Conservation (phyloP, 140 eudicot species). For the Senecio squalidus region DNA sequence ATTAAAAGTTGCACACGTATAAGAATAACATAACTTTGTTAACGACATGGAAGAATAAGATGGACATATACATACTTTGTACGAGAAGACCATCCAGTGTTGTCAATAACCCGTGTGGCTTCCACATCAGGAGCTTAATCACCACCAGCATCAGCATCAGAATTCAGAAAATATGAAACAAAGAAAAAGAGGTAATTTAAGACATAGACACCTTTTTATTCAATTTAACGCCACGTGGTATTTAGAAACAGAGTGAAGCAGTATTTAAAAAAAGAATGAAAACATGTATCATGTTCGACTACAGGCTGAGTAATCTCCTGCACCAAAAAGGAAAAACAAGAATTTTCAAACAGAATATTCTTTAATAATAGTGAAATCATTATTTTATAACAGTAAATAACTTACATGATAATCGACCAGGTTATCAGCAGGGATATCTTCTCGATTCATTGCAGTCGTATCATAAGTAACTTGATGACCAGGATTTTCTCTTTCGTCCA, state of each 20-base stretch:
- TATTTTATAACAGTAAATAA: not conserved
- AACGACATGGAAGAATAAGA: not conserved
- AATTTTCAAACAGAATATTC: not conserved
- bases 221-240: not conserved
- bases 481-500: slow-evolving; percentile 29
- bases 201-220: not conserved
- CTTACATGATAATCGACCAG: slow-evolving; percentile 40
- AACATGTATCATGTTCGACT: slow-evolving; percentile 64
- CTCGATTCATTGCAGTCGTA: slow-evolving; percentile 18
- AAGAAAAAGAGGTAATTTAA: not conserved
- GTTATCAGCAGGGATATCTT: slow-evolving; percentile 17
- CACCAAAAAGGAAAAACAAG: slow-evolving; percentile 16
- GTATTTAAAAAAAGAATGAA: slow-evolving; percentile 4
- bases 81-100: slow-evolving; percentile 87
- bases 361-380: not conserved
- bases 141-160: slow-evolving; percentile 65
- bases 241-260: not conserved
- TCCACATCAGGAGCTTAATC: slow-evolving; percentile 54
- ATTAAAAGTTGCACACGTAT: slow-evolving; percentile 11
- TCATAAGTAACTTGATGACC: slow-evolving; percentile 24
- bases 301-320: slow-evolving; percentile 42
- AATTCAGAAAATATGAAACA: slow-evolving; percentile 70
- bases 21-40: not conserved
- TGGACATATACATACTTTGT: slow-evolving; percentile 35
- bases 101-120: slow-evolving; percentile 45